Evolutionary conservation across 164 flowering plant species (phyloP), one percentile per base, ranked within the genome.

Genomic region (Aristolochia californica): DNA sequence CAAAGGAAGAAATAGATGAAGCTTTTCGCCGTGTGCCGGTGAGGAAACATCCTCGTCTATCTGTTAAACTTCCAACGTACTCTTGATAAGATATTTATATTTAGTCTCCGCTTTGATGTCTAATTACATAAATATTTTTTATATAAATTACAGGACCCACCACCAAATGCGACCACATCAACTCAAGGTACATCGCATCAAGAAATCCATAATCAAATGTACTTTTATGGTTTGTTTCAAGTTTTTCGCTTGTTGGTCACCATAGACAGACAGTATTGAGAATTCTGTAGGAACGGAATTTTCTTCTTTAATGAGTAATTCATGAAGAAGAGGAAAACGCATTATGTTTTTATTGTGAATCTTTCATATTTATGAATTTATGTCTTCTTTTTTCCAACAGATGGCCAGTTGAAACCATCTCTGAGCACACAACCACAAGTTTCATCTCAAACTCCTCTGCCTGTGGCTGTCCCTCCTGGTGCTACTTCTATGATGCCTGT

Each of bases 1-100:
- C 99, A 7, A 84, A 80, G 70, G 96, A 90, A 69, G 99, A 94
- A 77, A 94, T 94, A 28, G 97, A 90, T 78, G 99, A 94, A 76
- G 96, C 99, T 48, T 94, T 94, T 68, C 84, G 86, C 13, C 87
- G 85, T 58, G 99, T 88, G 40, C 99, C 99, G 57, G 99, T 89
- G 80, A 70, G 87, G 45, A 30, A 34, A 34, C 40, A 34, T 34
- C 7, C 7, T 12, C 10, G 7, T 12, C 10, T 34, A 34, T 34
- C 40, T 34, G 56, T 1, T 63, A 21, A 14, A 48, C 59, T 55
- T 63, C 26, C 30, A 14, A 13, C 58, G 27, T 38, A 14, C 18
- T 1, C 34, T 5, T 57, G 16, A 2, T 60, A 14, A 56, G 30
- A 14, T 16, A 21, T 21, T 24, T 44, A 45, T 17, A 27, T 52